Conservation (phyloP, 2,329 filamentous ascomycete genomes). For the Colletotrichum filicis region DNA sequence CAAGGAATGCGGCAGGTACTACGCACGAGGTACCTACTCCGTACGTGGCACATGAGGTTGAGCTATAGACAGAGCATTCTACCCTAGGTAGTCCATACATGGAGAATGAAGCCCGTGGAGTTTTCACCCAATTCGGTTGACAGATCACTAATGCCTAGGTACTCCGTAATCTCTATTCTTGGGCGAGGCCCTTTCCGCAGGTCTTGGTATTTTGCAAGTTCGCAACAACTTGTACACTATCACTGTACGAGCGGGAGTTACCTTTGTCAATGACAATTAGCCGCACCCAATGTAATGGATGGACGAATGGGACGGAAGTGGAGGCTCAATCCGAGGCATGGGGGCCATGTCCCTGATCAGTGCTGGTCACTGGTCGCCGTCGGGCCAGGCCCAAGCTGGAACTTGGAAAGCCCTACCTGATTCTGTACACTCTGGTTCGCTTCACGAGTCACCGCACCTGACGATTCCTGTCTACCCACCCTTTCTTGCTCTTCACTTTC, state of each 20-base stretch:
- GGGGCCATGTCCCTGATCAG: background rate
- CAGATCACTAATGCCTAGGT: too few relatives aligned
- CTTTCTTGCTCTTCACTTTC: too few relatives aligned
- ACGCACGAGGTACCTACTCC: too few relatives aligned
- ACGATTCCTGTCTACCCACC: background rate
- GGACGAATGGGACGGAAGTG: constrained; percentile 28
- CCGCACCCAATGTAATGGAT: constrained; percentile 26
- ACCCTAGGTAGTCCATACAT: too few relatives aligned
- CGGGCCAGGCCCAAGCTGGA: background rate
- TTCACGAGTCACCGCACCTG: background rate
- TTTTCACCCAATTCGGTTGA: too few relatives aligned
- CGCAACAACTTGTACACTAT: background rate
- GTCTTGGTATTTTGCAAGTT: background rate
- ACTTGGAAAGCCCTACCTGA: background rate
- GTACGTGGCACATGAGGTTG: background rate
- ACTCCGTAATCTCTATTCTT: too few relatives aligned
- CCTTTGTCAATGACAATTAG: constrained; percentile 4
- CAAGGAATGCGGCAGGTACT: too few relatives aligned
- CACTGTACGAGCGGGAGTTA: too few relatives aligned
- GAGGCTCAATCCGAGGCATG: constrained; percentile 23
- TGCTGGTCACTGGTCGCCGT: too few relatives aligned
- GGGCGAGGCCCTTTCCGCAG: too few relatives aligned
- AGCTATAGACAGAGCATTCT: too few relatives aligned
- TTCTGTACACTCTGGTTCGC: background rate
- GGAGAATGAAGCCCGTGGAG: too few relatives aligned